phyloP scores from a whole-genome alignment of 176 grass and related monocot species.

The Carex parvula region DNA sequence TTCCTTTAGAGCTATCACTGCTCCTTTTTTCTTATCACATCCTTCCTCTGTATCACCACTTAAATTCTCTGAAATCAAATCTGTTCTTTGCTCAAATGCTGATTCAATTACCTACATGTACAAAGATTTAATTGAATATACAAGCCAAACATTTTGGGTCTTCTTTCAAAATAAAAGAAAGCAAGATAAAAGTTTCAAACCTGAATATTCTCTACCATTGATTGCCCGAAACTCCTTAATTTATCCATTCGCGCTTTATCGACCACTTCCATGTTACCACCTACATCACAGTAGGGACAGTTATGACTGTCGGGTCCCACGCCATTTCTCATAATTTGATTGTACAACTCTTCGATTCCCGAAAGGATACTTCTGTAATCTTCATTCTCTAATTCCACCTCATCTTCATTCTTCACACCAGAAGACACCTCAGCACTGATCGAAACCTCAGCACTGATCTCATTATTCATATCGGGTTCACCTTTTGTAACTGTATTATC shows the following conservation, averaged over 20 bases:
- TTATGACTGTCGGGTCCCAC: constrained; percentile 12
- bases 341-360: constrained; percentile 23
- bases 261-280: constrained; percentile 28
- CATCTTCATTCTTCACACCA: constrained; percentile 10
- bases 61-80: constrained; percentile 27
- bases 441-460: no score
- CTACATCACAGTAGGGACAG: constrained; percentile 7
- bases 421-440: background rate
- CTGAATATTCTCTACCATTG: constrained; percentile 92
- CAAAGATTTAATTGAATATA: background rate
- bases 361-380: constrained; percentile 18
- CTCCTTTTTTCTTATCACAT: constrained; percentile 25
- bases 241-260: constrained; percentile 49
- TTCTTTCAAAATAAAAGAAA: background rate
- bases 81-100: constrained; percentile 40
- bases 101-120: constrained; percentile 53
- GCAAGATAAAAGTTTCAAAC: constrained; percentile 26
- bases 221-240: constrained; percentile 69
- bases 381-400: constrained; percentile 32
- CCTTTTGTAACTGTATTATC: constrained; percentile 38
- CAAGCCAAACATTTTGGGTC: background rate
- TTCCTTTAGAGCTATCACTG: constrained; percentile 47
- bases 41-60: background rate
- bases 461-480: constrained; percentile 9
- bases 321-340: constrained; percentile 31